Evolutionary conservation across 371 early-diverging fungal species (phyloP), one percentile per base, ranked within the genome.

Genomic region (Mortierella polycephala): DNA sequence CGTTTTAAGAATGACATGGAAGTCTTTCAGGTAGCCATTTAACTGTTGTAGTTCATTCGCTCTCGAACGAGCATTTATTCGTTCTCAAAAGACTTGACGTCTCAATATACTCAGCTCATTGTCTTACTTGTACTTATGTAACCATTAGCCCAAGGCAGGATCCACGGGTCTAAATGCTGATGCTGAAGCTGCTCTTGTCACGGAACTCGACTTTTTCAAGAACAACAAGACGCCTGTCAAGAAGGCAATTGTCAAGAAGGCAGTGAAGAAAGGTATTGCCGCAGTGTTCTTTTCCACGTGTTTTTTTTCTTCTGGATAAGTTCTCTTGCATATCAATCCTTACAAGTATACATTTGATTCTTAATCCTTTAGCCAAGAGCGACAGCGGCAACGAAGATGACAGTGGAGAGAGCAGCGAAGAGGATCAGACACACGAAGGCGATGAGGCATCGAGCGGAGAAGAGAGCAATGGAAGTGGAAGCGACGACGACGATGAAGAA

Each of bases 1-100:
- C 89, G 92, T 11, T 96, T 95, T 75, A 82, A 85, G 46, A 82
- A 88, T 7, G 96, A 96, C 65, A 83, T 94, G 49, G 82, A 88
- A 6, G 74, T 94, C 14, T 93, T 96, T 82, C 87, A 92, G 73
- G 90, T 86, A 83, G 30, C 30, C 30, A 30, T 30, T 30, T 30
- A 30, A 30, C 30, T 30, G 2, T 4, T 30, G 4, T 4, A 30
- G 4, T 30, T 30, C 30, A 30, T 30, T 30, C 4, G 30, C 30
- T 4, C 4, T 30, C 30, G 30, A 30, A 30, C 2, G 4, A 4
- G 30, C 4, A 4, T 30, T 30, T 30, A 4, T 30, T 30, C 4
- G 30, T 30, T 30, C 1, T 30, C 30, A 30, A 30, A 30, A 30
- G 30, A 30, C 30, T 30, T 30, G 30, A 4, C 41, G 46, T 51